phyloP scores from a whole-genome alignment of 306 rosid genomes.

The Vachellia pachyceras region DNA sequence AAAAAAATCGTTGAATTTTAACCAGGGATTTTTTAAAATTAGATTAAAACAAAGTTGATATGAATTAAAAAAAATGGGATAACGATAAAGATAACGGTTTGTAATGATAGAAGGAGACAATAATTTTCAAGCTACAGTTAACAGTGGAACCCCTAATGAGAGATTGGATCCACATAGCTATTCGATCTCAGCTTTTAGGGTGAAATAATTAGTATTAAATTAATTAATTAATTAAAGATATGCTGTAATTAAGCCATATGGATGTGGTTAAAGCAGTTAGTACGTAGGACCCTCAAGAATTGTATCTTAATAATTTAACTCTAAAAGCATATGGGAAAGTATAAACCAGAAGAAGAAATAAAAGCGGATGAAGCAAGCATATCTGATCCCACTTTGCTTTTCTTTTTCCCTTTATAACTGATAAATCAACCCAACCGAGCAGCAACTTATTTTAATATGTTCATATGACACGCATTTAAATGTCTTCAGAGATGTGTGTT shows the following conservation, averaged over 20 bases:
- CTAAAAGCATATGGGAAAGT: background rate
- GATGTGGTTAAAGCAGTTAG: constrained; percentile 2
- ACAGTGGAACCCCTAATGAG: background rate
- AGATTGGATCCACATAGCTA: background rate
- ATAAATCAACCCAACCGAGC: background rate
- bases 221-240: background rate
- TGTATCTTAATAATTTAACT: background rate
- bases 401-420: too few species aligned
- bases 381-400: background rate
- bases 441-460: background rate
- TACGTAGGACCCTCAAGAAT: constrained; percentile 8
- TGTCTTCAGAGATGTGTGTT: background rate
- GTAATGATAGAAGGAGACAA: background rate
- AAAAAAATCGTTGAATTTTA: background rate
- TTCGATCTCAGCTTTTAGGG: background rate
- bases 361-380: background rate
- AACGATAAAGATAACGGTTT: background rate
- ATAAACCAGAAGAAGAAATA: background rate
- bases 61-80: background rate
- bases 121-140: background rate
- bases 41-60: background rate
- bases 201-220: background rate
- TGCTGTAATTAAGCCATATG: background rate
- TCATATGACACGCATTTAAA: background rate
- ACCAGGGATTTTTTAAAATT: background rate